phyloP scores from a whole-genome alignment of 2,329 filamentous ascomycete species.

The Penicillium occitanis region DNA sequence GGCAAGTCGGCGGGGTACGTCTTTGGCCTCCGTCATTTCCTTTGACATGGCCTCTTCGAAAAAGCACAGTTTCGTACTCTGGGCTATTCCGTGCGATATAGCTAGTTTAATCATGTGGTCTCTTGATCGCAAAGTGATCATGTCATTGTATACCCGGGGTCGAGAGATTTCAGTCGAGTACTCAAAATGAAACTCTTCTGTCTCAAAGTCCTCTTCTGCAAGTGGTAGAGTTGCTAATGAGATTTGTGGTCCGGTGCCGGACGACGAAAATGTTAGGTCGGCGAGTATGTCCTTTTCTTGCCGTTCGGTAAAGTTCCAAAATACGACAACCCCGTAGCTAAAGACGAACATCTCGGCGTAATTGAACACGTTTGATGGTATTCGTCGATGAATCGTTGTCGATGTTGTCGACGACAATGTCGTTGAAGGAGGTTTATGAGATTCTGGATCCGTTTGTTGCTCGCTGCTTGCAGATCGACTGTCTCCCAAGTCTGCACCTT shows the following conservation, averaged over 20 bases:
- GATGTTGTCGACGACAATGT: neutral
- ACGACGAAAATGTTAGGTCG: slow-evolving; percentile 79
- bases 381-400: slow-evolving; percentile 46
- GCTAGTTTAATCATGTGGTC: slow-evolving; percentile 99
- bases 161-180: slow-evolving; percentile 84
- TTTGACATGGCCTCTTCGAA: slow-evolving; percentile 95
- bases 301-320: slow-evolving; percentile 96
- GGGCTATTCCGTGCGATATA: slow-evolving; percentile 95
- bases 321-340: slow-evolving; percentile 94
- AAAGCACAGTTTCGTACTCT: slow-evolving; percentile 93
- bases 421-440: slow-evolving; percentile 15
- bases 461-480: slow-evolving; percentile 15
- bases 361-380: slow-evolving; percentile 69
- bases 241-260: slow-evolving; percentile 43
- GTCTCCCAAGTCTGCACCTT: slow-evolving; percentile 13
- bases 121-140: slow-evolving; percentile 92
- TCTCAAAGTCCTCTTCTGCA: slow-evolving; percentile 89
- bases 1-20: slow-evolving; percentile 85
- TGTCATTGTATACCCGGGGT: slow-evolving; percentile 95
- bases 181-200: slow-evolving; percentile 97
- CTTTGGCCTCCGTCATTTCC: slow-evolving; percentile 89
- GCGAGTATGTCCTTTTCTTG: slow-evolving; percentile 97
- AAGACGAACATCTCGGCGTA: slow-evolving; percentile 97
- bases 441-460: slow-evolving; percentile 25
- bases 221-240: slow-evolving; percentile 76